Percentiles rank a stretch among this genome's conserved stretches.
Conservation (phyloP, 2,329 filamentous ascomycete genomes). For the Botrytis fragariae region DNA sequence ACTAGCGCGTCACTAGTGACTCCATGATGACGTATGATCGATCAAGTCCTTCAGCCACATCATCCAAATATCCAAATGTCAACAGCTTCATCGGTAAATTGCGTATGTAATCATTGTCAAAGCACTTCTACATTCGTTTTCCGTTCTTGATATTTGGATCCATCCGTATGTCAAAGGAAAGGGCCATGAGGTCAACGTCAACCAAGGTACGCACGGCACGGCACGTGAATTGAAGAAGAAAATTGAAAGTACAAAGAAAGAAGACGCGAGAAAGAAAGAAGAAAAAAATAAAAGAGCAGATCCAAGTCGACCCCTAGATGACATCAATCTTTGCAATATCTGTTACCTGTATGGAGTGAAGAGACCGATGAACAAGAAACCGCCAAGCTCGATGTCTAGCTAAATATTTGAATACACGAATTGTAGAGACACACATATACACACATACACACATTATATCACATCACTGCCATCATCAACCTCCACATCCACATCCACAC, state of each 20-base stretch:
- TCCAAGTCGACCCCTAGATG: neutral
- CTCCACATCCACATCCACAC: neutral
- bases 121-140: neutral
- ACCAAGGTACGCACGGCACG: neutral
- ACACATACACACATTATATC: neutral
- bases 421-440: neutral
- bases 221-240: neutral
- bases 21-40: neutral
- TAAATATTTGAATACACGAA: neutral
- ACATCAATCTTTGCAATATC: neutral
- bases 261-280: too few species aligned
- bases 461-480: neutral
- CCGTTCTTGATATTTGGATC: neutral
- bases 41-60: neutral
- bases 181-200: neutral
- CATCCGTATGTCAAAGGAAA: neutral
- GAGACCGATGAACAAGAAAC: neutral
- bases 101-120: neutral
- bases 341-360: neutral
- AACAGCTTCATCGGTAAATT: neutral
- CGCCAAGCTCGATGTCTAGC: neutral
- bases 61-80: neutral
- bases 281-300: too few species aligned
- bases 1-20: neutral
- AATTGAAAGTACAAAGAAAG: too few species aligned